A percentile compares a stretch with the other conserved stretches of the same genome.
These are phyloP conservation scores for Monosporascus sp. DNA, from an alignment of 2,329 filamentous ascomycete species.

Conservation along the genomic window DNA sequence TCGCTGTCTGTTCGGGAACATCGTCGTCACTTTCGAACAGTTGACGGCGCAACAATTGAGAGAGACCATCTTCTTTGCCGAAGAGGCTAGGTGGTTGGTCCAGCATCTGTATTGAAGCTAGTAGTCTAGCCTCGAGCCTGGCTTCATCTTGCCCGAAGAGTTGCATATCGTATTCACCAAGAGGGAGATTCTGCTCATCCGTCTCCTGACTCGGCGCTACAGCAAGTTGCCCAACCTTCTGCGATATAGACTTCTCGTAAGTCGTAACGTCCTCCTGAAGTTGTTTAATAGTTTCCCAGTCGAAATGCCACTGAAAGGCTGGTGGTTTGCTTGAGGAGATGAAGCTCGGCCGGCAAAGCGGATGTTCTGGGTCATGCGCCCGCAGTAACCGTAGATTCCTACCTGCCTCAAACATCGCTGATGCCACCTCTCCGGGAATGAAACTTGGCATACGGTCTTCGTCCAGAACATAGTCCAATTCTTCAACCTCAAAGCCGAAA, in stretches of 20 bases:
- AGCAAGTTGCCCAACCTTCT: constrained; percentile 8
- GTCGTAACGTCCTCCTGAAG: constrained; percentile 55
- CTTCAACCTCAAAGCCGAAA: constrained; percentile 50
- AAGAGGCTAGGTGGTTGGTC: constrained; percentile 27
- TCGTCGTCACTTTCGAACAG: constrained; percentile 27
- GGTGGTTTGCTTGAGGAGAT: constrained; percentile 47
- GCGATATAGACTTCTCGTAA: constrained; percentile 42
- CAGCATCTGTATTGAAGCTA: constrained; percentile 45
- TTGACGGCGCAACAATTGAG: constrained; percentile 33
- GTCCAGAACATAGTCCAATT: constrained; percentile 59
- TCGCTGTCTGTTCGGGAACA: constrained; percentile 8
- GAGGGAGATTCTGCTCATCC: constrained; percentile 2
- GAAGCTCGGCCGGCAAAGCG: constrained; percentile 51
- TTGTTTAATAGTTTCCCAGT: constrained; percentile 62
- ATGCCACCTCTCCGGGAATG: constrained; percentile 62
- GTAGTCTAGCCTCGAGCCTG: constrained; percentile 42
- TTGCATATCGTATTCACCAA: constrained; percentile 26
- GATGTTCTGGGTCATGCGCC: constrained; percentile 65
- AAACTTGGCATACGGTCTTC: constrained; percentile 65
- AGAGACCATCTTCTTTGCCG: constrained; percentile 30
- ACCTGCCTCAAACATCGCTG: constrained; percentile 73
- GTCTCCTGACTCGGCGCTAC: neutral
- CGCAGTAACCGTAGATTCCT: constrained; percentile 69
- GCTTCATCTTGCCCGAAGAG: constrained; percentile 45
- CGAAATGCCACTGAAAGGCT: constrained; percentile 61